These are phyloP conservation scores for Waitea zeae DNA, from an alignment of 1,284 basidiomycete species.

Conservation along the genomic window DNA sequence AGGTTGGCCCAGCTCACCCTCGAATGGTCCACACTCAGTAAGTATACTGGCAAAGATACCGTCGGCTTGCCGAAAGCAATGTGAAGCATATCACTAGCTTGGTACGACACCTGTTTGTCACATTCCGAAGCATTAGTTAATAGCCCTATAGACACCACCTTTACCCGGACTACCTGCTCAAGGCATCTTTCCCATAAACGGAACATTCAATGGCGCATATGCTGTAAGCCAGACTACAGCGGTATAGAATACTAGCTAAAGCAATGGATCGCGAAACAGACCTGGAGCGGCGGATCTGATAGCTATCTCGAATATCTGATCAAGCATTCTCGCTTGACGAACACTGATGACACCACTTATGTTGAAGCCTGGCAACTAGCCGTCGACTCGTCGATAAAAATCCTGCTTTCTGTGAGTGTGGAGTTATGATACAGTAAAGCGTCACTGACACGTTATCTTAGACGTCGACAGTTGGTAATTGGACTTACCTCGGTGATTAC, in stretches of 20 bases:
- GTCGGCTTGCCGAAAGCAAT: constrained; percentile 19
- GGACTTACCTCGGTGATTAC: constrained; percentile 42
- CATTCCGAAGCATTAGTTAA: too few relatives aligned
- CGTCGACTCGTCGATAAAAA: constrained; percentile 48
- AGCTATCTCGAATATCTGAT: constrained; percentile 66
- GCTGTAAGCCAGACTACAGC: constrained; percentile 43
- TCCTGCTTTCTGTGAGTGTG: constrained; percentile 29
- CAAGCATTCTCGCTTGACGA: constrained; percentile 52
- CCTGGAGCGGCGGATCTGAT: constrained; percentile 51
- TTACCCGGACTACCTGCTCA: constrained; percentile 41
- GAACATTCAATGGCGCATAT: constrained; percentile 32
- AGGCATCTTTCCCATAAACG: constrained; percentile 36
- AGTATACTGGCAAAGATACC: constrained; percentile 40
- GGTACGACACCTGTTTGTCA: too few relatives aligned
- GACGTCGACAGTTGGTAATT: constrained; percentile 44
- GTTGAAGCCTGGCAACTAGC: constrained; percentile 50
- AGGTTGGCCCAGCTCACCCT: constrained; percentile 20
- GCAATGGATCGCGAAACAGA: constrained; percentile 22
- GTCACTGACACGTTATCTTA: too few relatives aligned
- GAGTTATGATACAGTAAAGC: too few relatives aligned
- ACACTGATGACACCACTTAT: constrained; percentile 38
- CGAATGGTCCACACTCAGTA: constrained; percentile 23
- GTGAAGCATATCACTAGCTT: constrained; percentile 15
- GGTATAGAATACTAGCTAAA: too few relatives aligned
- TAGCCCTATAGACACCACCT: too few relatives aligned